Base-by-base conservation (phyloP, 345 rosid genomes). In the Cardiospermum halicacabum region DNA sequence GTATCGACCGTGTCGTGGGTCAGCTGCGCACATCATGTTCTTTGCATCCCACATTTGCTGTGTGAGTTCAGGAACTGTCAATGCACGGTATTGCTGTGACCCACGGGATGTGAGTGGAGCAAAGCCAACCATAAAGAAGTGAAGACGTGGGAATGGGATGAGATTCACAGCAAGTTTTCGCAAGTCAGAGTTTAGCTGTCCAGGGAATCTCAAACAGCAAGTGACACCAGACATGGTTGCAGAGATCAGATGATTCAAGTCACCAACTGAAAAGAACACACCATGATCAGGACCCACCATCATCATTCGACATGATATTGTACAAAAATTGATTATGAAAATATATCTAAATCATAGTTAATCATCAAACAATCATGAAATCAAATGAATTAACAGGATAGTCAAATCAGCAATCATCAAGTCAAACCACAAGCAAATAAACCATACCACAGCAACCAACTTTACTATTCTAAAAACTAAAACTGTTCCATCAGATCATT, bases 91-190 rank as follows among this genome's bases (percentile, higher is more conserved):
- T 71, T 82, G 87, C 71, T 86, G 89, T 37, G 92, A 86, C 16
- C 92, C 92, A 32, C 89, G 86, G 13, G 92, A 86, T 7, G 89
- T 86, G 58, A 86, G 89, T n/a, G 92, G 92, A 74, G 92, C 92
- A 45, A 86, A 86, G 0, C 89, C 92, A 30, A 86, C 89, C 92
- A 86, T 84, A 72, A 86, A 86, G 75, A 86, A 86, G 78, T 86
- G 92, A 28, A 86, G 92, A 0, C 92, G 84, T 58, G 92, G 89
- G 26, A 86, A 86, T 6, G 92, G 92, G 24, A 86, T 84, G 18
- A 86, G 76, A 67, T 86, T 86, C 45, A 81, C 84, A 2, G 81
- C 81, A 25, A 77, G 75, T 47, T 77, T 77, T 9, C 81, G 55
- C 26, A 77, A 72, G 57, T 77, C 81, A 50, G 81, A 77, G 75